Base-by-base conservation (phyloP, 192 early-diverging fungal genomes). In the Coemansia sp. region DNA sequence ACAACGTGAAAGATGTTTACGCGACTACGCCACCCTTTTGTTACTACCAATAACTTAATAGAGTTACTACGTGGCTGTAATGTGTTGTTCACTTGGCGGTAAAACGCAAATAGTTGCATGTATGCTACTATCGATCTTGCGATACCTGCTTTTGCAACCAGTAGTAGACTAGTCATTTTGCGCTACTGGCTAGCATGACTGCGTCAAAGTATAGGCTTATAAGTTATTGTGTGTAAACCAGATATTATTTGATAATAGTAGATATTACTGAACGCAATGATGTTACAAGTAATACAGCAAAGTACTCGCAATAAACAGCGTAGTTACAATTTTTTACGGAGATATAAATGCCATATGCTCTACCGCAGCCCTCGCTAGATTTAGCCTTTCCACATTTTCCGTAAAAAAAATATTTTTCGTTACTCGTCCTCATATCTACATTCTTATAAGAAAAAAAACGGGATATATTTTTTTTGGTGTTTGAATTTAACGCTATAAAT, bases 141-240 rank as follows among this genome's bases (percentile, higher is more conserved):
- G 5, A 13, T 55, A 55, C 51, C 27, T 0, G 12, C 2, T 55
- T 55, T 55, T 5, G 12, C 1, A 3, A 55, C 11, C 9, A 29
- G 29, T 29, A 55, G 27, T 58, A 58, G 4, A 32, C 55, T 17
- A 34, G 24, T 32, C 27, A 32, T n/a, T 7, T 7, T 58, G 55
- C 29, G 55, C 29, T 58, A 58, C 55, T 58, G 55, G 29, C 55
- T 4, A 17, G 10, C 38, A 34, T 32, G 19, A 62, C 34, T 62
- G 60, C n/a, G 22, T 10, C 60, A 62, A 62, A 62, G 60, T 62
- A 62, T 40, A 10, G 8, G 20, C 12, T 5, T 41, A 62, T 62
- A 13, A 32, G 15, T 4, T 32, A 13, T 59, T 7, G n/a, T 13
- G 29, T 29, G 17, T n/a, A 29, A 2, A n/a, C 46, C 19, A 19